Percentiles rank a stretch among this genome's conserved stretches.
Evolutionary conservation across 768 basidiomycete genomes (phyloP).

Genomic region (Daedaleopsis sinensis): DNA sequence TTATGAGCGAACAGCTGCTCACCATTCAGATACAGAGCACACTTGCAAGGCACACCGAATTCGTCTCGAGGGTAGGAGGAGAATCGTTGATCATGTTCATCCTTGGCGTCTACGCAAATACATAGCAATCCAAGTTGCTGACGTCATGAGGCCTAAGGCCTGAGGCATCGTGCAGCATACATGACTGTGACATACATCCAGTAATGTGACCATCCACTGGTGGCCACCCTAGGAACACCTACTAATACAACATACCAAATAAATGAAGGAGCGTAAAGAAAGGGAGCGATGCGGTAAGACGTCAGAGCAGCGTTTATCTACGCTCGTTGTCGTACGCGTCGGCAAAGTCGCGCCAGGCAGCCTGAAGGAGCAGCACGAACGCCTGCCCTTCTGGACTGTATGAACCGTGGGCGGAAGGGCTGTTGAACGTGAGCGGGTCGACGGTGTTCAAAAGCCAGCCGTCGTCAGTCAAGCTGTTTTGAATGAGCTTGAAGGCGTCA

Average conservation of each 20-base stretch:
- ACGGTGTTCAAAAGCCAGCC: slow-evolving; percentile 51
- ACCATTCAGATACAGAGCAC: too few species aligned
- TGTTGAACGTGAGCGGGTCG: slow-evolving; percentile 53
- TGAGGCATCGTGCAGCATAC: not conserved
- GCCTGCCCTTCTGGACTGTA: slow-evolving; percentile 63
- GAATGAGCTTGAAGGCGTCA: slow-evolving; percentile 41
- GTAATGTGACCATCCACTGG: not conserved
- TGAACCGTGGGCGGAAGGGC: slow-evolving; percentile 36
- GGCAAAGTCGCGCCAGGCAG: slow-evolving; percentile 40
- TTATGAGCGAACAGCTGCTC: too few species aligned
- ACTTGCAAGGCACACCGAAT: too few species aligned
- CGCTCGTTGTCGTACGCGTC: not conserved
- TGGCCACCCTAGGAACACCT: not conserved
- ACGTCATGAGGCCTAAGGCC: too few species aligned
- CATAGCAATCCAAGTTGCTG: not conserved
- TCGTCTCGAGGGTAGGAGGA: not conserved
- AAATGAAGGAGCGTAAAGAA: not conserved
- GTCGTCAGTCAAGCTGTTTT: slow-evolving; percentile 40
- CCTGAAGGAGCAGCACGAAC: slow-evolving; percentile 56
- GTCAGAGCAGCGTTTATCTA: not conserved
- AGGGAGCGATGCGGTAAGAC: not conserved
- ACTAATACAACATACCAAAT: not conserved
- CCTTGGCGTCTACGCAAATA: not conserved
- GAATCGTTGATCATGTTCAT: not conserved
- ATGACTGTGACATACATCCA: not conserved